Evolutionary conservation across 768 basidiomycete genomes (phyloP), one percentile per base, ranked within the genome.

Genomic region (Albatrellus ellisii): DNA sequence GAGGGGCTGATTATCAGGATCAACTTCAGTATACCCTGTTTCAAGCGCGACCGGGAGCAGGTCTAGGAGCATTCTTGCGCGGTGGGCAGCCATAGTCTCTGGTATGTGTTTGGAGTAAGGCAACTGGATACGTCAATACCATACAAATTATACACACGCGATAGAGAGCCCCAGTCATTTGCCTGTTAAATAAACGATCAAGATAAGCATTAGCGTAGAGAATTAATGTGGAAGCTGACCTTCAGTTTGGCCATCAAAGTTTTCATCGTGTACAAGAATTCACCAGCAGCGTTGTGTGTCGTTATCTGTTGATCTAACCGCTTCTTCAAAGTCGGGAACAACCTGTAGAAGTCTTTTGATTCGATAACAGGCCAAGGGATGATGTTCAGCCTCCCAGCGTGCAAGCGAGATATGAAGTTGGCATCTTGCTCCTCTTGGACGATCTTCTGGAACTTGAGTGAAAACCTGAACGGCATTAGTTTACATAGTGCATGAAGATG

Each of bases 311-410:
- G 58, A 45, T 77, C 70, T 4, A 79, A 52, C 2, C 58, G 57
- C 38, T 56, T 59, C 46, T 70, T 73, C 24, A 79, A 46, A 0
- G 57, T 54, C 0, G 62, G 60, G 42, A 79, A 76, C n/a, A 77
- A 50, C 2, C 54, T 60, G 45, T 79, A 79, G 52, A 79, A 79
- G 18, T 74, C 67, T 34, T 56, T 64, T 0, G 77, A 77, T 49
- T 75, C 72, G 24, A 79, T 77, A 34, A 79, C 73, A 0, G 75
- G 76, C 78, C 78, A 79, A 4, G 77, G 77, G 10, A 78, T 64
- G 12, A 79, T 78, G 27, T 62, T 63, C 5, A 79, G 49, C 39
- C 63, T 63, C 1, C 76, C 76, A 0, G 64, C 61, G 44, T 79
- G 78, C 4, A 79, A 62, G 1, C 65, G 68, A 12, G 73, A 67